Conservation (phyloP, 2,329 filamentous ascomycete species). For the Phyllosticta citribraziliensis region DNA sequence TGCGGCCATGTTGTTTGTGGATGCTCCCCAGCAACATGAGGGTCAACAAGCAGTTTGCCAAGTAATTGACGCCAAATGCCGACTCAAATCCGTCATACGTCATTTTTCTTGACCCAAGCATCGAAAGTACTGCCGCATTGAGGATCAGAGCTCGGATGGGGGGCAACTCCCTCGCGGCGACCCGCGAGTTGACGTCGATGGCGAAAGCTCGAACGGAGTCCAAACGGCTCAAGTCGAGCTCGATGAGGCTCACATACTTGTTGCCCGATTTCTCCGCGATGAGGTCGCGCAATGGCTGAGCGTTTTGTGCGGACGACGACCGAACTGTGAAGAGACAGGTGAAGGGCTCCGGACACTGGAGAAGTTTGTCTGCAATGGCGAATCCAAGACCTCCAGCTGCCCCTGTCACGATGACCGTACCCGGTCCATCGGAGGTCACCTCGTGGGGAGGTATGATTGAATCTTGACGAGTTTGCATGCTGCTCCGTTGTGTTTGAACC, state of each 20-base stretch:
- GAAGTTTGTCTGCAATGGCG: slow-evolving; percentile 1
- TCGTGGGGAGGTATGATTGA: not conserved
- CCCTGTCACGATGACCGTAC: slow-evolving; percentile 9
- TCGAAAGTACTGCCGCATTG: slow-evolving; percentile 20
- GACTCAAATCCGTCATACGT: slow-evolving; percentile 13
- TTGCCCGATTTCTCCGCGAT: not conserved
- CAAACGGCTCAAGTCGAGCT: slow-evolving; percentile 13
- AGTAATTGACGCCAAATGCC: slow-evolving; percentile 15
- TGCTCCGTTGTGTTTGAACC: not conserved
- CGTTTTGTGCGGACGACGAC: not conserved
- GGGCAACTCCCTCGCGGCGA: slow-evolving; percentile 24
- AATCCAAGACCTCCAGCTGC: slow-evolving; percentile 10
- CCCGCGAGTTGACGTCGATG: slow-evolving; percentile 13
- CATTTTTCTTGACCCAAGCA: slow-evolving; percentile 1
- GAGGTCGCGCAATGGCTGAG: not conserved
- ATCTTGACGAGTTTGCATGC: not conserved
- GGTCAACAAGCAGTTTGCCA: slow-evolving; percentile 17
- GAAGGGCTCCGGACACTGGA: not conserved
- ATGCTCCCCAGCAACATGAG: slow-evolving; percentile 17
- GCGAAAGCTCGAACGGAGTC: slow-evolving; percentile 13
- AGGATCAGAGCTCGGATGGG: slow-evolving; percentile 33
- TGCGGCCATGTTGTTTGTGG: slow-evolving; percentile 14
- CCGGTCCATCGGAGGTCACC: not conserved
- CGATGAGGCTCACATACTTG: not conserved
- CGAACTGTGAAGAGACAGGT: slow-evolving; percentile 3